A percentile compares a stretch with the other conserved stretches of the same genome.
These are phyloP conservation scores for Ceratobasidium sp. DNA, from an alignment of 1,284 basidiomycete genomes.

Conservation along the genomic window DNA sequence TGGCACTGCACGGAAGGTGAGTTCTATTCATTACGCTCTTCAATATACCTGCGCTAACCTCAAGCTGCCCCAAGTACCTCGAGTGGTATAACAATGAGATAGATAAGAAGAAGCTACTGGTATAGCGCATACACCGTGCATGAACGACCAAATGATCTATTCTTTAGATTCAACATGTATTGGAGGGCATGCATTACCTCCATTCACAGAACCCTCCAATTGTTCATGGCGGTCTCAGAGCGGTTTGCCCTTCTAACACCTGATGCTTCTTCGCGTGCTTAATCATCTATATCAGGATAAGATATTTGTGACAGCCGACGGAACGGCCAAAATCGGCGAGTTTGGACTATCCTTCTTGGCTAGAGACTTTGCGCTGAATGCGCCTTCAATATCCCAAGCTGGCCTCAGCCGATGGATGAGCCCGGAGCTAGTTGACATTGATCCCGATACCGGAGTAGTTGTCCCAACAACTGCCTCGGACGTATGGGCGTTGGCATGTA, in stretches of 20 bases:
- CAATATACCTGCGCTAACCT: neutral
- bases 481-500: conserved; percentile 29
- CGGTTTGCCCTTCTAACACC: neutral
- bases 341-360: conserved; percentile 14
- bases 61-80: conserved; percentile 6
- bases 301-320: neutral
- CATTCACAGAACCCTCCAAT: conserved; percentile 33
- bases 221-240: conserved; percentile 42
- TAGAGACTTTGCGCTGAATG: conserved; percentile 1
- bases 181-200: conserved; percentile 28
- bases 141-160: too few species aligned
- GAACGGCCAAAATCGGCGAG: conserved; percentile 23
- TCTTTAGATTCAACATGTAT: too few species aligned
- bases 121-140: neutral
- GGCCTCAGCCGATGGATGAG: conserved; percentile 23
- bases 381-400: conserved; percentile 19
- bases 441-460: neutral
- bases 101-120: neutral
- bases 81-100: neutral
- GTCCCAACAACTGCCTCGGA: neutral
- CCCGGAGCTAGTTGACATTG: conserved; percentile 8
- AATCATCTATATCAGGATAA: neutral
- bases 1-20: neutral
- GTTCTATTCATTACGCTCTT: neutral
- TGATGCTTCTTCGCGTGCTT: neutral